Percentiles rank a stretch among this genome's conserved stretches.
These are phyloP conservation scores for Trypanosoma grayi DNA, from an alignment of 208 protist genomes.

Conservation along the genomic window DNA sequence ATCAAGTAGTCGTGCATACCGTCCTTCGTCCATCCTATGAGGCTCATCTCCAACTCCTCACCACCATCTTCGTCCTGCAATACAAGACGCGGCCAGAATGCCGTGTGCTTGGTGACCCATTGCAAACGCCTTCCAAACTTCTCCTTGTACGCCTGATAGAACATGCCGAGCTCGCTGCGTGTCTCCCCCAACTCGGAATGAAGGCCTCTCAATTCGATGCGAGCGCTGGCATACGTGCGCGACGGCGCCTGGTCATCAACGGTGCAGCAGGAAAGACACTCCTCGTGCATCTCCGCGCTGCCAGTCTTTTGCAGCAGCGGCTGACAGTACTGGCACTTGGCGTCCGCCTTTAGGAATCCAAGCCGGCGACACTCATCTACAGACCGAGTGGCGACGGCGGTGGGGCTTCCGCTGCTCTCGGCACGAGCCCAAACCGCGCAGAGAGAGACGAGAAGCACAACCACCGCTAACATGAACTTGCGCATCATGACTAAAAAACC, in stretches of 20 bases:
- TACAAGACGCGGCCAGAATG: conserved; percentile 5
- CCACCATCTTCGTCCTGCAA: conserved; percentile 6
- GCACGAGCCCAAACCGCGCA: not conserved
- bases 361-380: conserved; percentile 38
- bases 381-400: not conserved
- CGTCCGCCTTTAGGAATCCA: conserved; percentile 33
- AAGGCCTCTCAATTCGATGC: conserved; percentile 10
- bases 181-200: not conserved
- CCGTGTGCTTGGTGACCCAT: not conserved
- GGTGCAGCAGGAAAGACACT: conserved; percentile 59
- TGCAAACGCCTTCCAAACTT: conserved; percentile 18
- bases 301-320: conserved; percentile 41
- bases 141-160: conserved; percentile 6
- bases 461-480: not conserved
- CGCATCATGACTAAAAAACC: conserved; percentile 3
- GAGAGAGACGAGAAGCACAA: not conserved
- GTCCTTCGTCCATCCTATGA: conserved; percentile 32
- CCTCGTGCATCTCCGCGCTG: conserved; percentile 29
- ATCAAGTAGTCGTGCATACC: conserved; percentile 24
- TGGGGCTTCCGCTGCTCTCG: not conserved
- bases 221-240: conserved; percentile 12
- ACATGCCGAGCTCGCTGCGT: conserved; percentile 20
- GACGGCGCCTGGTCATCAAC: not conserved
- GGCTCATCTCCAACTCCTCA: conserved; percentile 25
- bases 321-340: conserved; percentile 39